Evolutionary conservation across 257 asterid species (phyloP).

Genomic region (Forsythia suspensa): DNA sequence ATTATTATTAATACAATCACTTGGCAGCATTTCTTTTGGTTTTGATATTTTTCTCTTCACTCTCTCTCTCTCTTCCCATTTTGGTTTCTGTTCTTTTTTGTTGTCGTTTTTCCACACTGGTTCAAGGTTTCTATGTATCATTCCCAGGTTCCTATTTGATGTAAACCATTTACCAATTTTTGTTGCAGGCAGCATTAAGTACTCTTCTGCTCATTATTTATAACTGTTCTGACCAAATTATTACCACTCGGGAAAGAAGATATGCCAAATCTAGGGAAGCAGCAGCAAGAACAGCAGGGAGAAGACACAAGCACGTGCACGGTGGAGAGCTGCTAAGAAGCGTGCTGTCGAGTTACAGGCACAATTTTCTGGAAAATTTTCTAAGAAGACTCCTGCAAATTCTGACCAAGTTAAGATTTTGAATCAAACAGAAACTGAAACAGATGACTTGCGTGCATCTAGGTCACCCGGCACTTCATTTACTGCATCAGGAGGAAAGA

Average conservation of each 20-base stretch:
- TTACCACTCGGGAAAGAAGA: conserved; percentile 83
- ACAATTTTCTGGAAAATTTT: conserved; percentile 76
- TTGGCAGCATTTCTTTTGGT: not conserved
- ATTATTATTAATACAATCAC: not conserved
- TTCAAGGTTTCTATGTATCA: not conserved
- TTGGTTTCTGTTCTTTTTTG: conserved; percentile 1
- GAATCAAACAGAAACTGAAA: conserved; percentile 25
- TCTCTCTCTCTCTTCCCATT: not conserved
- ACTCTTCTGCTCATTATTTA: conserved; percentile 77
- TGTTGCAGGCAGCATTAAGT: conserved; percentile 74
- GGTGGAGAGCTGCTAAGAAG: conserved; percentile 88
- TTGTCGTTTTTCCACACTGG: not conserved
- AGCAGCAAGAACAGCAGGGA: conserved; percentile 82
- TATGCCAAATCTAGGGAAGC: conserved; percentile 87
- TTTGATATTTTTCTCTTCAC: not conserved
- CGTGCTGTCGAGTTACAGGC: conserved; percentile 64
- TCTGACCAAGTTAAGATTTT: conserved; percentile 43
- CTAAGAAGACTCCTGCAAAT: conserved; percentile 39
- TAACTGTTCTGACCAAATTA: conserved; percentile 87
- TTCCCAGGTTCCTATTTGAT: not conserved
- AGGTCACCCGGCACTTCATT: conserved; percentile 15
- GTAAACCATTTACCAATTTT: not conserved
- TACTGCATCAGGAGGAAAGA: conserved; percentile 22
- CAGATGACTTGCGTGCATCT: conserved; percentile 14
- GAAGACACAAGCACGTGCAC: conserved; percentile 75